phyloP scores from a whole-genome alignment of 305 asterid species.

The Euphrasia arctica region DNA sequence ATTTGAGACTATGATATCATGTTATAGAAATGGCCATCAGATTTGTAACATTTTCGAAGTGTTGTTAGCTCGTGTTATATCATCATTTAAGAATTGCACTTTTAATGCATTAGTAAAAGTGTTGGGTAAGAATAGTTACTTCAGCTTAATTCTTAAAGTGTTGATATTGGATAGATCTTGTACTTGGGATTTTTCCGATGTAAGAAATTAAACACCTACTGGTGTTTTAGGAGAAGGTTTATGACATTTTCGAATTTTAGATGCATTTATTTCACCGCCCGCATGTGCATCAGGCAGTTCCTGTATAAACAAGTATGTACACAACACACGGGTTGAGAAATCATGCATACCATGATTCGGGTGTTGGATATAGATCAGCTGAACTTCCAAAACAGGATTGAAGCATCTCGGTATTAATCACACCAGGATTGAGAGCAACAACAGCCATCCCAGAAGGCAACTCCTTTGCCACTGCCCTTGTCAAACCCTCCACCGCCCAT shows the following conservation, averaged over 20 bases:
- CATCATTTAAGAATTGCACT: too few relatives aligned
- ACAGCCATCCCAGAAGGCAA: constrained; percentile 75
- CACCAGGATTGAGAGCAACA: constrained; percentile 92
- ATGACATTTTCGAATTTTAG: background rate
- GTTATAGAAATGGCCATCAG: background rate
- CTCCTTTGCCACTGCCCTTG: constrained; percentile 85
- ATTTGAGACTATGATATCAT: background rate
- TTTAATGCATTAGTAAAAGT: too few relatives aligned
- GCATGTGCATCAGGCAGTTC: background rate
- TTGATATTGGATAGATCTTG: background rate
- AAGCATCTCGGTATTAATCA: constrained; percentile 88
- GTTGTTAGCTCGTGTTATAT: too few relatives aligned
- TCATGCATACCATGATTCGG: constrained; percentile 66
- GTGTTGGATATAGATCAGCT: constrained; percentile 72
- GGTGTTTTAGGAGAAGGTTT: background rate
- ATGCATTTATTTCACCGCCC: background rate
- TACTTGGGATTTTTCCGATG: too few relatives aligned
- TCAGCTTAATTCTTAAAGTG: too few relatives aligned
- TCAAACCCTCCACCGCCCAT: constrained; percentile 95
- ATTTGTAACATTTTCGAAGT: background rate
- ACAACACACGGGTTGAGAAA: background rate
- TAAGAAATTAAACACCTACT: too few relatives aligned
- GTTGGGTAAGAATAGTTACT: too few relatives aligned
- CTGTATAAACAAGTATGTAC: background rate
- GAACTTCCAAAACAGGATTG: constrained; percentile 72